phyloP scores from a whole-genome alignment of 306 rosid genomes.

The Clitoria ternatea region DNA sequence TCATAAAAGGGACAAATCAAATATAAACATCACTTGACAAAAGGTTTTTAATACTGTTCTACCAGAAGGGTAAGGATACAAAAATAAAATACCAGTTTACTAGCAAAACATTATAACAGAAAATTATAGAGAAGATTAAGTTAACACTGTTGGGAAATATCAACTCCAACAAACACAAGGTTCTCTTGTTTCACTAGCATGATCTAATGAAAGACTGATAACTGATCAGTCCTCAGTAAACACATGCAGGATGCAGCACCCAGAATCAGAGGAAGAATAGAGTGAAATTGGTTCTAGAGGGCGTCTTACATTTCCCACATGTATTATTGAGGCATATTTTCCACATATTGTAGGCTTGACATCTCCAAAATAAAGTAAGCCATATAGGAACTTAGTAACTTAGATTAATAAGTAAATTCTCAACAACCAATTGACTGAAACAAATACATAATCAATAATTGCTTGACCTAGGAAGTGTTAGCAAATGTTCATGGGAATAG shows the following conservation, averaged over 20 bases:
- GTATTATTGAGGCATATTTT: not conserved
- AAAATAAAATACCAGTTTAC: not conserved
- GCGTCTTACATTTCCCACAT: no score
- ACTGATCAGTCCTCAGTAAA: not conserved
- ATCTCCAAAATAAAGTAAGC: not conserved
- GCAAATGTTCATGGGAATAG: not conserved
- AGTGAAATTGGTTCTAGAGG: no score
- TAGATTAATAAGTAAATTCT: not conserved
- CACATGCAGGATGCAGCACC: no score
- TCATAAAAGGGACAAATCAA: not conserved
- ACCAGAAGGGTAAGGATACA: not conserved
- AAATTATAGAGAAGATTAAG: not conserved
- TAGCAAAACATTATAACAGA: not conserved
- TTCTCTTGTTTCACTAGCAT: not conserved
- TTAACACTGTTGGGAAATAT: no score
- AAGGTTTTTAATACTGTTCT: not conserved
- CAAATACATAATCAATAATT: not conserved
- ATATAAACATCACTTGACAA: not conserved
- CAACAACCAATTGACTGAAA: slow-evolving; percentile 1
- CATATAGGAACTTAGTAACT: not conserved
- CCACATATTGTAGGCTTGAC: not conserved
- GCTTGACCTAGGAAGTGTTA: not conserved
- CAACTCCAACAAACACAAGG: no score
- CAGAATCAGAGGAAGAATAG: no score
- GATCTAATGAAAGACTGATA: not conserved